Evolutionary conservation across 1,284 basidiomycete species (phyloP), one percentile per base, ranked within the genome.

Genomic region (Athelia sp.): DNA sequence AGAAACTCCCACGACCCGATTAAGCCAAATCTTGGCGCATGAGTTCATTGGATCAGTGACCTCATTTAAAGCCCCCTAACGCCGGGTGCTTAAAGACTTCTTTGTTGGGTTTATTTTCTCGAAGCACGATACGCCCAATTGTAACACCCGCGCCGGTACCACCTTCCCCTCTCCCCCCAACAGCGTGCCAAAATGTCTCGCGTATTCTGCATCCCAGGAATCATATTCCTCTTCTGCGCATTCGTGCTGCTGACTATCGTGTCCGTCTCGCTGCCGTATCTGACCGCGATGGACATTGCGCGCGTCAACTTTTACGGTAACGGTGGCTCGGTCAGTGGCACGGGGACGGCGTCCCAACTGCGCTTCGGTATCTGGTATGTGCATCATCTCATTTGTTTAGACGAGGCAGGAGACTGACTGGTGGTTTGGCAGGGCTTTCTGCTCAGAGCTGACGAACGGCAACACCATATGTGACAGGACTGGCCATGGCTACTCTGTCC

Each of bases 251-350:
- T 76, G 58, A 70, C 88, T 62, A 66, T 90, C 54, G 77, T 81
- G 42, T 81, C 85, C 18, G 73, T 90, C 45, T 88, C 86, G 3
- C 67, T 88, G 4, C 87, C 87, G 1, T 81, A 69, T 65, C 67
- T 89, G 23, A 69, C 78, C 26, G 76, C 73, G 0, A 67, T 88
- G 53, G 87, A 89, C 63, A 71, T 89, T 56, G 72, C 75, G 3
- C 79, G 85, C 29, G 72, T 77, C 4, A 71, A 76, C 49, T 81
- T 81, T 51, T 8, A n/a, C 19, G 67, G 61, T 9, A 60, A 59
- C 18, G 63, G 63, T 11, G 63, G 68, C 31, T 53, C 56, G 13
- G 62, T 70, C 13, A 53, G 63, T 17, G 58, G 61, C 11, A 52
- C 72, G 23, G 64, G 59, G 3, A 52, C 76, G 14, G 57, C 66